Evolutionary conservation across 2,329 filamentous ascomycete genomes (phyloP), one percentile per base, ranked within the genome.

Genomic region (Zasmidium cellare): DNA sequence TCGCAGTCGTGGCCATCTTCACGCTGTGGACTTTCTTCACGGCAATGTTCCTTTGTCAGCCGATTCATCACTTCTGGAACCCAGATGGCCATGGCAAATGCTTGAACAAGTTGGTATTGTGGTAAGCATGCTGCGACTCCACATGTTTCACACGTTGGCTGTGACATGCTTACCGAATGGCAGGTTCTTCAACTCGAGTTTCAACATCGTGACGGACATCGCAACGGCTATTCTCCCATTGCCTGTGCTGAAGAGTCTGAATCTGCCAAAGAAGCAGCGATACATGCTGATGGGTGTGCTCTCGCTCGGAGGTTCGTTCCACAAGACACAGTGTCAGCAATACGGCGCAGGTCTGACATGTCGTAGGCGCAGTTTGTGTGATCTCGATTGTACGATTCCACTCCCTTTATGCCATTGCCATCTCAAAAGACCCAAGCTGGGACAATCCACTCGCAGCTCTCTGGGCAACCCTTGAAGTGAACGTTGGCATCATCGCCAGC

Each of bases 151-250:
- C n/a, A n/a, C n/a, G n/a, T n/a, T n/a, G n/a, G n/a, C n/a, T n/a
- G n/a, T n/a, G n/a, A n/a, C n/a, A 9, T 44, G 53, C 57, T 51
- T 12, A 56, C 20, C 1, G 12, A 35, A 7, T 12, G 9, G 2
- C 23, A 65, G 61, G 62, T 66, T 65, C 57, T 60, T 63, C 50
- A 70, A 72, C 25, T 66, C 70, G 0, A 56, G 57, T 19, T 64
- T 73, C 49, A 72, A 70, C 45, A 70, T 74, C 38, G 56, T 64
- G 1, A 71, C 69, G 14, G 72, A 74, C 50, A 52, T 73, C 12
- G 60, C 67, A 20, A 69, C 71, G 28, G 64, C 69, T n/a, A 48
- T 70, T 3, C 55, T 73, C 9, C 72, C 71, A 1, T 65, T 74
- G 49, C 71, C 69, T 1, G 68, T 72, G 1, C 53, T 72, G n/a